phyloP scores from a whole-genome alignment of 2,329 filamentous ascomycete genomes.

The Pseudofabraea citricarpa region DNA sequence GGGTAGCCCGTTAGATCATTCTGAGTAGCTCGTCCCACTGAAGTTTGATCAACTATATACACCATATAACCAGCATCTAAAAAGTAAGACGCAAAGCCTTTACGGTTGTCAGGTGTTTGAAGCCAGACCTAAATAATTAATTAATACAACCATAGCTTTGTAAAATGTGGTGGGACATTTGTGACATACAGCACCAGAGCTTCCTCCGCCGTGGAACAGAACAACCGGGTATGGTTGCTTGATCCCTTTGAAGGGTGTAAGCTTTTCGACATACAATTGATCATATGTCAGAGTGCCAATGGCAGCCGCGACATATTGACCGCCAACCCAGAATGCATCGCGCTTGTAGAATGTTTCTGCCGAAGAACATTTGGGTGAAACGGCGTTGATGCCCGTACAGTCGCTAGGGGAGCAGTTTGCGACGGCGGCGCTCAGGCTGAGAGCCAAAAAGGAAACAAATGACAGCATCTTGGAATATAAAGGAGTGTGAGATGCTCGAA shows the following conservation, averaged over 20 bases:
- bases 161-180: neutral
- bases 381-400: conserved; percentile 11
- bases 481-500: conserved; percentile 2
- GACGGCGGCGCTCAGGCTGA: neutral
- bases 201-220: conserved; percentile 12
- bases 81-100: conserved; percentile 42
- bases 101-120: conserved; percentile 40
- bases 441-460: neutral
- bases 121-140: conserved; percentile 30
- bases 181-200: conserved; percentile 11
- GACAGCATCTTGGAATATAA: conserved; percentile 2
- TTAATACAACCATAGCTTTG: neutral
- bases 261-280: conserved; percentile 48
- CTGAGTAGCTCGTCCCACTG: conserved; percentile 16
- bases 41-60: conserved; percentile 31
- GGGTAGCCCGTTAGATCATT: conserved; percentile 17
- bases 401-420: neutral
- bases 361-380: conserved; percentile 12
- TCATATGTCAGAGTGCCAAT: conserved; percentile 17
- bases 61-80: conserved; percentile 37
- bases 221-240: conserved; percentile 11
- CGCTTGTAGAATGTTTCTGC: conserved; percentile 12
- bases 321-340: conserved; percentile 16
- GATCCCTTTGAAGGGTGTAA: conserved; percentile 26
- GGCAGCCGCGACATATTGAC: conserved; percentile 10